Conservation (phyloP, 75 land plant species). For the Picea glauca region DNA sequence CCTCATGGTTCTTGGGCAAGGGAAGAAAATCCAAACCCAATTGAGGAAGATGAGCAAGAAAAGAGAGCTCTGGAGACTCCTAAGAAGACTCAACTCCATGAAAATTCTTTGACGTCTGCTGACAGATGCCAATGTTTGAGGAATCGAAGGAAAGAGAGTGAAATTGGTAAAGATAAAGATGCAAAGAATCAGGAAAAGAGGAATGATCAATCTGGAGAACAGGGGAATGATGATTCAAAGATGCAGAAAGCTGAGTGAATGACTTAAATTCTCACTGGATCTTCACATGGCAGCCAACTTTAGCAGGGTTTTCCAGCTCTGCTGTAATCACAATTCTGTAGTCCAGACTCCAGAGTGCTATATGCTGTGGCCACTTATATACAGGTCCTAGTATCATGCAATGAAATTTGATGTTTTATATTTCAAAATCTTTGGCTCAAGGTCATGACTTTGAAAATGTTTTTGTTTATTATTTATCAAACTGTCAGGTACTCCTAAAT, state of each 20-base stretch:
- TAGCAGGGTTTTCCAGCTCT: not conserved
- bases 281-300: not conserved
- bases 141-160: not conserved
- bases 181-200: not conserved
- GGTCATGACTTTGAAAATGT: no score
- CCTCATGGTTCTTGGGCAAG: not conserved
- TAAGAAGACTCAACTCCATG: not conserved
- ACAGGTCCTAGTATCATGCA: not conserved
- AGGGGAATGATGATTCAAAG: not conserved
- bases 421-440: not conserved
- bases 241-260: slow-evolving; percentile 2
- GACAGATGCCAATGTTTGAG: not conserved
- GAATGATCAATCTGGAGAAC: not conserved
- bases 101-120: not conserved
- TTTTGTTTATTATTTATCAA: no score
- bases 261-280: not conserved
- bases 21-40: slow-evolving; percentile 8
- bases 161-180: not conserved
- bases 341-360: not conserved
- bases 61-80: slow-evolving; percentile 57
- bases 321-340: slow-evolving; percentile 4
- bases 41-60: slow-evolving; percentile 49
- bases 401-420: slow-evolving; percentile 3
- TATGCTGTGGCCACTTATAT: not conserved
- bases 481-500: no score